Percentiles rank a stretch among this genome's conserved stretches.
These are phyloP conservation scores for Trichosporon sp. DNA, from an alignment of 1,284 basidiomycete genomes.

Conservation along the genomic window DNA sequence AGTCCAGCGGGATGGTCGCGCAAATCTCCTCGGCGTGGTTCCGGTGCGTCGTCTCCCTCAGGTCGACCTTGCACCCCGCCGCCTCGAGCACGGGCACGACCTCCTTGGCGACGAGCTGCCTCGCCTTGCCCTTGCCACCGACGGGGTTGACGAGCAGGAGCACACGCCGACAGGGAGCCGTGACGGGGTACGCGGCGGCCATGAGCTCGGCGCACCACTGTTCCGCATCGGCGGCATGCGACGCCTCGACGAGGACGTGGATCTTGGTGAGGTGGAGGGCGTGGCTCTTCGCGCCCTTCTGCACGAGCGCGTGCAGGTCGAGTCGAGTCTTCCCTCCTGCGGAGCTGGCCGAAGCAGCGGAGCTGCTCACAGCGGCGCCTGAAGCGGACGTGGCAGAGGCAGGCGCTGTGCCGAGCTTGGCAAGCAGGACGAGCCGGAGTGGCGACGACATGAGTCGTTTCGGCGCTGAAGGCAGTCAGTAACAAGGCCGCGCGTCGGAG, in stretches of 20 bases:
- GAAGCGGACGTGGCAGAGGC: not conserved
- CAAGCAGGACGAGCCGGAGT: constrained; percentile 43
- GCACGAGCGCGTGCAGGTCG: constrained; percentile 43
- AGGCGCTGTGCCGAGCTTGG: constrained; percentile 30
- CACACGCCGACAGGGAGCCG: constrained; percentile 62
- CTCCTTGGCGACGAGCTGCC: constrained; percentile 64
- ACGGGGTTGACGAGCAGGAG: constrained; percentile 84
- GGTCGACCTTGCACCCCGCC: constrained; percentile 70
- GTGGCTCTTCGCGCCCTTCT: constrained; percentile 33
- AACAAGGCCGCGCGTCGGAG: not conserved
- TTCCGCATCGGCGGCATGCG: constrained; percentile 53
- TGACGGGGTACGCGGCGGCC: constrained; percentile 63
- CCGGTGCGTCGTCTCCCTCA: constrained; percentile 69
- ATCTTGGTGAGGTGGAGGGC: constrained; percentile 44
- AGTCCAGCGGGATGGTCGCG: constrained; percentile 65
- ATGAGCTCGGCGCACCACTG: constrained; percentile 66
- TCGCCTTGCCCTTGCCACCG: constrained; percentile 80
- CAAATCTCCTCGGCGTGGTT: constrained; percentile 76
- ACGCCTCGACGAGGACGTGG: constrained; percentile 50
- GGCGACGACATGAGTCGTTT: constrained; percentile 47
- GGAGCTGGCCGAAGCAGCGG: not conserved
- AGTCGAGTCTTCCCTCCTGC: constrained; percentile 33
- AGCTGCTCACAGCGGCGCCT: not conserved
- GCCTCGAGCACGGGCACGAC: constrained; percentile 79
- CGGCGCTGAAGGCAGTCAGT: constrained; percentile 39